Evolutionary conservation across 2,329 filamentous ascomycete species (phyloP).

Genomic region (Trichoderma koningiopsis): DNA sequence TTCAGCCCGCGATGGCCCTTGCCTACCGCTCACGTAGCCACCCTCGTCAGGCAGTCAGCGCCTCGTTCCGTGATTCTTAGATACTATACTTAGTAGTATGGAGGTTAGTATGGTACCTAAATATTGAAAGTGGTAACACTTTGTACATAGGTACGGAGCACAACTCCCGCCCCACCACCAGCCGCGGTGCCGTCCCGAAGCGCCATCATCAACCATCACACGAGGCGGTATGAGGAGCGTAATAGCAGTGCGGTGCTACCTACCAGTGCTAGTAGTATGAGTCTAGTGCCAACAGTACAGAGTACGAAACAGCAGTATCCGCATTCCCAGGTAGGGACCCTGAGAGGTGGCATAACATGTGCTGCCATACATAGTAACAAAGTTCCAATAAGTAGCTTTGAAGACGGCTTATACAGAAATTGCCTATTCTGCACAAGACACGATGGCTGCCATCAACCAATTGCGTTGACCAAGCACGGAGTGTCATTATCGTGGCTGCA

Average conservation of each 20-base stretch:
- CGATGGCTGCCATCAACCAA: not conserved
- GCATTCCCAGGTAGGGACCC: not conserved
- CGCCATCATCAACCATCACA: not conserved
- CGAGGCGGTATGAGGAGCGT: too few relatives aligned
- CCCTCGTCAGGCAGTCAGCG: not conserved
- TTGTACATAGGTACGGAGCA: not conserved
- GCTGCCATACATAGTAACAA: not conserved
- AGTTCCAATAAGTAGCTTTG: not conserved
- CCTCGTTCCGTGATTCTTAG: not conserved
- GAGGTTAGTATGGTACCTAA: not conserved
- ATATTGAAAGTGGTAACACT: not conserved
- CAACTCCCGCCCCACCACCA: not conserved
- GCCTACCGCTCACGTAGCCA: not conserved
- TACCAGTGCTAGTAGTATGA: not conserved
- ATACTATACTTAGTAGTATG: not conserved
- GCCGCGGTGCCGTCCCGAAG: not conserved
- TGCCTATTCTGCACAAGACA: not conserved
- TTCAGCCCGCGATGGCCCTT: conserved; percentile 3
- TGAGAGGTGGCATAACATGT: not conserved
- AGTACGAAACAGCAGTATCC: not conserved
- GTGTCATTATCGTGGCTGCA: not conserved
- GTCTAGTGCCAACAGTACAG: not conserved
- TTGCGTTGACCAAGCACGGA: not conserved
- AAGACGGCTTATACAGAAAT: not conserved
- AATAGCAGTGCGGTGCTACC: not conserved